Evolutionary conservation across 2,329 filamentous ascomycete genomes (phyloP).

Genomic region (Penicillium hordei): DNA sequence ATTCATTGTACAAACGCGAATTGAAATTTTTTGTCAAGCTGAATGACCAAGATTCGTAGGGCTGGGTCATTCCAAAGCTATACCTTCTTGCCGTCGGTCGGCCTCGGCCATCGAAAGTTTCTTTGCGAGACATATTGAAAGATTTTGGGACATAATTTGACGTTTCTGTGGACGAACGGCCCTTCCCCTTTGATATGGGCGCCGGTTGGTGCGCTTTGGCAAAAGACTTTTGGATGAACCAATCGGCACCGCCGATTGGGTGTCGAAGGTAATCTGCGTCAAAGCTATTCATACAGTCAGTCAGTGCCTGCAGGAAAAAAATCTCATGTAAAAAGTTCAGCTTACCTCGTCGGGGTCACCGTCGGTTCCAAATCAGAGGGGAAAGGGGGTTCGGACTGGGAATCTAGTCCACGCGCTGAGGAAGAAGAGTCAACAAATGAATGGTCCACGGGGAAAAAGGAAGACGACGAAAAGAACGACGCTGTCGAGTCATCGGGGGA

Average conservation of each 20-base stretch:
- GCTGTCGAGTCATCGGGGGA: constrained; percentile 51
- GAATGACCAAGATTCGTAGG: constrained; percentile 74
- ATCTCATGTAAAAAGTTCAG: neutral
- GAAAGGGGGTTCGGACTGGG: neutral
- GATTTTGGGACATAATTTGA: constrained; percentile 43
- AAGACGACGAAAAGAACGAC: constrained; percentile 47
- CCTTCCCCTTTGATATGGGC: constrained; percentile 4
- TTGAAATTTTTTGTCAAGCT: constrained; percentile 74
- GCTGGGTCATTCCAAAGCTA: constrained; percentile 55
- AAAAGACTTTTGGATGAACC: neutral
- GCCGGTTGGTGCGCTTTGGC: neutral
- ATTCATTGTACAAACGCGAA: constrained; percentile 71
- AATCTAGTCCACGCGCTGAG: constrained; percentile 51
- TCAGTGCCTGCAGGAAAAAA: neutral
- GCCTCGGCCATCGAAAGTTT: constrained; percentile 52
- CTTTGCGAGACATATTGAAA: constrained; percentile 50
- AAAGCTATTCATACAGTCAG: constrained; percentile 7
- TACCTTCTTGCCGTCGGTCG: constrained; percentile 40
- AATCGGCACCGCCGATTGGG: neutral
- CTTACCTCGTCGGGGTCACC: constrained; percentile 24
- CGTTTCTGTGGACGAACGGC: constrained; percentile 10
- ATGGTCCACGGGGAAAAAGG: constrained; percentile 48
- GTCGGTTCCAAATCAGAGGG: constrained; percentile 3
- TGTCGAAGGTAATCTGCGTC: neutral
- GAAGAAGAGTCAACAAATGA: constrained; percentile 56